Conservation (phyloP, 2,329 filamentous ascomycete genomes). For the Raffaelea ambrosiae region DNA sequence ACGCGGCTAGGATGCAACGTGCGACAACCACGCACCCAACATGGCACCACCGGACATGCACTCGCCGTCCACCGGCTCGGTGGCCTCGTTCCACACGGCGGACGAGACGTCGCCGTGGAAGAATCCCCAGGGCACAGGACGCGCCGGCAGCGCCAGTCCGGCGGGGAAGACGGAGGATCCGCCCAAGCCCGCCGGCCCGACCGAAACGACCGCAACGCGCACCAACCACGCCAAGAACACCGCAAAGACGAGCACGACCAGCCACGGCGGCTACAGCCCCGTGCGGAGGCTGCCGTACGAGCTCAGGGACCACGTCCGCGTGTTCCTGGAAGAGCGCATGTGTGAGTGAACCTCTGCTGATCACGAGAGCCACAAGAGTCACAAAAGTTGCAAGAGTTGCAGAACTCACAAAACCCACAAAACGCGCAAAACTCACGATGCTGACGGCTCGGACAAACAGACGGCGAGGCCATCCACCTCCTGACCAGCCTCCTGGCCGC, state of each 20-base stretch:
- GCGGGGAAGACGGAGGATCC: not conserved
- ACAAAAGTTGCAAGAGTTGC: too few relatives aligned
- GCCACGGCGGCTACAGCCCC: slow-evolving; percentile 35
- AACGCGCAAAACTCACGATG: too few relatives aligned
- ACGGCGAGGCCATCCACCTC: slow-evolving; percentile 51
- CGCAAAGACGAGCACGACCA: too few relatives aligned
- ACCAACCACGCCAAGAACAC: not conserved
- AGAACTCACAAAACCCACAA: too few relatives aligned
- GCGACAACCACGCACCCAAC: too few relatives aligned
- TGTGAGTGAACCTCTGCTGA: slow-evolving; percentile 17
- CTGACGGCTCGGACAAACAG: slow-evolving; percentile 22
- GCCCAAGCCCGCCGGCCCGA: too few relatives aligned
- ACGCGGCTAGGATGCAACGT: too few relatives aligned
- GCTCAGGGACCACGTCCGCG: slow-evolving; percentile 56
- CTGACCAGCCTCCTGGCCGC: slow-evolving; percentile 55
- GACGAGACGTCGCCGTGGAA: not conserved
- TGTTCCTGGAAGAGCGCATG: slow-evolving; percentile 68
- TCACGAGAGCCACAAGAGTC: too few relatives aligned
- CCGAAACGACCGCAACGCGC: too few relatives aligned
- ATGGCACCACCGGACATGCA: not conserved
- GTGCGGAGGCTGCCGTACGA: slow-evolving; percentile 51
- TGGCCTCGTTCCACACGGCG: slow-evolving; percentile 4
- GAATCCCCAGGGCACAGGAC: not conserved
- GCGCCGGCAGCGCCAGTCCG: not conserved
- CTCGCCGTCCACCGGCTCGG: slow-evolving; percentile 3